phyloP scores from a whole-genome alignment of 768 basidiomycete genomes.

The Boletus rufocinnamomeus region DNA sequence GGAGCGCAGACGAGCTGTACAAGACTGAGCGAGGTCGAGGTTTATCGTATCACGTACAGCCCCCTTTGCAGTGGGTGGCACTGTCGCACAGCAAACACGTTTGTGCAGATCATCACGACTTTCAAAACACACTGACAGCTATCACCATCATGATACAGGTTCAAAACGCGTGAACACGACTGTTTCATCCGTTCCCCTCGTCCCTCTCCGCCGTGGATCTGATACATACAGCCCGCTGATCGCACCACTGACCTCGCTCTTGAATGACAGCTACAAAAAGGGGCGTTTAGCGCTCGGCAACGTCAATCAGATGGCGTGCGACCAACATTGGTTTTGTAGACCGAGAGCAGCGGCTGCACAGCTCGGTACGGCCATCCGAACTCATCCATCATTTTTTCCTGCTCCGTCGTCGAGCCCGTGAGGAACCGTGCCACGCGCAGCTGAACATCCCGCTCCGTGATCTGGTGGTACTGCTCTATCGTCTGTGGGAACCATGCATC shows the following conservation, averaged over 20 bases:
- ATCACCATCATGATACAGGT: conserved; percentile 21
- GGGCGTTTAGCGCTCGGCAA: not conserved
- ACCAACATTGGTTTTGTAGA: conserved; percentile 46
- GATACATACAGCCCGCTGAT: conserved; percentile 20
- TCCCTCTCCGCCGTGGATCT: conserved; percentile 25
- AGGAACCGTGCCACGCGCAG: conserved; percentile 55
- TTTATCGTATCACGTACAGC: conserved; percentile 1
- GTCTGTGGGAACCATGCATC: conserved; percentile 38
- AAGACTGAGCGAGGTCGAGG: not conserved
- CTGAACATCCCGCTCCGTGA: conserved; percentile 44
- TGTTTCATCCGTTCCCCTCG: not conserved
- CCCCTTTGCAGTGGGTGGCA: not conserved
- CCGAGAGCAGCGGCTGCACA: conserved; percentile 43
- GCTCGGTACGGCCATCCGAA: conserved; percentile 56
- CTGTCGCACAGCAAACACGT: not conserved
- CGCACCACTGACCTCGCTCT: conserved; percentile 20
- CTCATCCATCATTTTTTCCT: conserved; percentile 50
- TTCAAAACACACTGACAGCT: not conserved
- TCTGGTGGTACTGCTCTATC: conserved; percentile 31
- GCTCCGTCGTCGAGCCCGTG: conserved; percentile 22
- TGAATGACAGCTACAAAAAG: conserved; percentile 22
- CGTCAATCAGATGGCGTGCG: not conserved
- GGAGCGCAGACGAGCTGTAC: not conserved
- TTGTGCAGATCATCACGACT: conserved; percentile 8
- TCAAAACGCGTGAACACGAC: conserved; percentile 19